Evolutionary conservation across 371 early-diverging fungal species (phyloP).

Genomic region (Saksenaea vasiformis): DNA sequence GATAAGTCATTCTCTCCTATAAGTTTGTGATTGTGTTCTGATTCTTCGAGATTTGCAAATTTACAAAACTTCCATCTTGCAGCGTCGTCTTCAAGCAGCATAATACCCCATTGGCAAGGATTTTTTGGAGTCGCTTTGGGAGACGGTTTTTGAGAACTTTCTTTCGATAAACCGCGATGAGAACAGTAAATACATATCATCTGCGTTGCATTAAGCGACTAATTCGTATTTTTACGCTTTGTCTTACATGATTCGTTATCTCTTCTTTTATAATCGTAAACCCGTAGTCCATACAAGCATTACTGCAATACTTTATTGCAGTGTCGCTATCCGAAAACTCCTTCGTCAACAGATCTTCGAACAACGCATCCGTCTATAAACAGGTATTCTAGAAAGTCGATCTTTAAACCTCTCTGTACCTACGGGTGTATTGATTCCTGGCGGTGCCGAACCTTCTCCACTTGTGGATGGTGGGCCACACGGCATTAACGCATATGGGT

Average conservation of each 20-base stretch:
- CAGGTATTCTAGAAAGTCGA: neutral
- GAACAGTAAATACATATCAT: neutral
- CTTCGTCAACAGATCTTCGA: neutral
- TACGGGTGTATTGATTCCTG: neutral
- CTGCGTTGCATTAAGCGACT: neutral
- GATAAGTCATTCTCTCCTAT: neutral
- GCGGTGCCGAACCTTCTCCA: rapidly evolving
- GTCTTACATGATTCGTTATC: neutral
- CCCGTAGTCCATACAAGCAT: neutral
- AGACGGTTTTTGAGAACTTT: neutral
- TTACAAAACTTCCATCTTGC: neutral
- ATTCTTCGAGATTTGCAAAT: neutral
- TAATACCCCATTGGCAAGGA: neutral
- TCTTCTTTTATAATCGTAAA: neutral
- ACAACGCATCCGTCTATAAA: neutral
- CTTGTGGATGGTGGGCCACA: neutral
- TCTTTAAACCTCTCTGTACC: neutral
- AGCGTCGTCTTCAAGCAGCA: neutral
- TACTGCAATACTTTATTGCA: neutral
- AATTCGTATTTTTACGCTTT: neutral
- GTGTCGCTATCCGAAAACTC: neutral
- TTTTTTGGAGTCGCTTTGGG: neutral
- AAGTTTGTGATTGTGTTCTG: neutral
- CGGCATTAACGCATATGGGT: neutral
- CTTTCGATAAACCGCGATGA: neutral